These are phyloP conservation scores for Candida manassasensis DNA, from an alignment of 805 yeast genomes.

Conservation along the genomic window DNA sequence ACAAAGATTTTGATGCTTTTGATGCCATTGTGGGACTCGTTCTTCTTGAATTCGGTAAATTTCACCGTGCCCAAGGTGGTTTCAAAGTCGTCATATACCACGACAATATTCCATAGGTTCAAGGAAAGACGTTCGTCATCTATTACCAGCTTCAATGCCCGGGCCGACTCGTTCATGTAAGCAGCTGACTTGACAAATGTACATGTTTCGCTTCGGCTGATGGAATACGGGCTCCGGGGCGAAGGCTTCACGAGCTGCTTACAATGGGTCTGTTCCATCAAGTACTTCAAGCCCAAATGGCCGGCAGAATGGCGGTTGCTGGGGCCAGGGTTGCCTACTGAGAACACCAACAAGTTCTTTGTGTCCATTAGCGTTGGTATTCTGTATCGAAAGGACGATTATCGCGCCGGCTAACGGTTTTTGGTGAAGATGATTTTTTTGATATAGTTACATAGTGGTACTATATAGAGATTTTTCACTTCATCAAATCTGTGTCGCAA, in stretches of 20 bases:
- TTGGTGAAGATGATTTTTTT: too few species aligned
- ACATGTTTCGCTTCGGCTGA: constrained; percentile 15
- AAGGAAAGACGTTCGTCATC: constrained; percentile 12
- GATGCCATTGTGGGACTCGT: constrained; percentile 39
- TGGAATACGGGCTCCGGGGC: constrained; percentile 24
- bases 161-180: constrained; percentile 39
- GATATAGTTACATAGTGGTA: too few species aligned
- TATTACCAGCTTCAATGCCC: constrained; percentile 22
- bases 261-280: constrained; percentile 23
- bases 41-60: constrained; percentile 26
- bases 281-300: constrained; percentile 25
- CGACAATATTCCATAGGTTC: constrained; percentile 3
- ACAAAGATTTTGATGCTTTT: constrained; percentile 9
- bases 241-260: constrained; percentile 21
- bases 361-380: background rate
- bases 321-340: constrained; percentile 41
- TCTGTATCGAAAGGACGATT: background rate
- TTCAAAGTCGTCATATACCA: constrained; percentile 39
- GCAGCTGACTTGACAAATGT: constrained; percentile 31
- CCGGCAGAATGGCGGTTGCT: constrained; percentile 38
- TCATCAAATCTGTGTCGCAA: too few species aligned
- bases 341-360: constrained; percentile 13
- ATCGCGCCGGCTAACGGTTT: background rate
- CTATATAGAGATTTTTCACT: too few species aligned
- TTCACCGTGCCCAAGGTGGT: constrained; percentile 24